Evolutionary conservation across 2,329 filamentous ascomycete genomes (phyloP).

Genomic region (Botrytis fragariae): DNA sequence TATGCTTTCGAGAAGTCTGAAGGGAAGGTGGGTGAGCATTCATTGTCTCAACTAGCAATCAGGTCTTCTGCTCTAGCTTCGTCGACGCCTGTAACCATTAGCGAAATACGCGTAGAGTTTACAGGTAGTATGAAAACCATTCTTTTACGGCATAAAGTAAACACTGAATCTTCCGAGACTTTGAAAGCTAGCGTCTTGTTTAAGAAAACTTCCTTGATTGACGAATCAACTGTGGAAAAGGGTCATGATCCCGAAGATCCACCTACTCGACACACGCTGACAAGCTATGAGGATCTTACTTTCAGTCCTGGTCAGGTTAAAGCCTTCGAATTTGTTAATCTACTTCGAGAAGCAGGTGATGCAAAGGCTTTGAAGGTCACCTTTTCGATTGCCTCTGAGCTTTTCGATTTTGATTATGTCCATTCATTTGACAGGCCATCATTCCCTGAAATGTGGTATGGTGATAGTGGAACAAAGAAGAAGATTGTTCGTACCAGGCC

Average conservation of each 20-base stretch:
- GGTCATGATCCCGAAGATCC: conserved; percentile 12
- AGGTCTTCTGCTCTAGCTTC: conserved; percentile 54
- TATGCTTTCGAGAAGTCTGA: conserved; percentile 59
- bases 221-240: conserved; percentile 19
- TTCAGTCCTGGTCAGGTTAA: conserved; percentile 65
- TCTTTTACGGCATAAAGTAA: conserved; percentile 42
- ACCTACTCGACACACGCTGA: conserved; percentile 40
- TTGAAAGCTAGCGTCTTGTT: conserved; percentile 19
- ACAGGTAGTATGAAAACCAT: conserved; percentile 57
- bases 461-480: conserved; percentile 44
- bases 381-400: conserved; percentile 60
- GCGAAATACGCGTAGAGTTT: conserved; percentile 53
- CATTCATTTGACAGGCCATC: conserved; percentile 51
- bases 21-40: conserved; percentile 59
- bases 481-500: conserved; percentile 50
- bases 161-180: conserved; percentile 5
- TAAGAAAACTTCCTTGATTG: conserved; percentile 28
- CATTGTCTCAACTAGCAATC: conserved; percentile 56
- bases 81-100: conserved; percentile 52
- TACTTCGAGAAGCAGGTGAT: conserved; percentile 79
- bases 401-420: conserved; percentile 66
- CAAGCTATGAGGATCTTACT: conserved; percentile 62
- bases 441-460: conserved; percentile 51
- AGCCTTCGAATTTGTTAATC: conserved; percentile 68
- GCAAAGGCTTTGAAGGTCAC: conserved; percentile 63